Evolutionary conservation across 805 yeast species (phyloP), one percentile per base, ranked within the genome.

Genomic region (Candida khao-thaluensis): DNA sequence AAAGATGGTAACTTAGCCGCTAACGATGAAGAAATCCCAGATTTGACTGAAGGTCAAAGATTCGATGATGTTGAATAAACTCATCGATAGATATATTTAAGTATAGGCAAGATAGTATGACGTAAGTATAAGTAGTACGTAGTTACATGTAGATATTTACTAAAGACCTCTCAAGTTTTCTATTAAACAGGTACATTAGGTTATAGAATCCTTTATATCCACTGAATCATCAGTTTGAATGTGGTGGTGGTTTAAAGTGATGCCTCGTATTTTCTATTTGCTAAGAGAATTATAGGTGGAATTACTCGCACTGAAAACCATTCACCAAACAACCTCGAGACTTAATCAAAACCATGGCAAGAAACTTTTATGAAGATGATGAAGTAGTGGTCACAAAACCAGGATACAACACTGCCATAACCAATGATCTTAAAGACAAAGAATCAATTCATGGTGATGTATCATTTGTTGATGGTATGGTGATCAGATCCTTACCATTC

Each of bases 41-140:
- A 80, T 55, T 77, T 91, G 60, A 87, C 87, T 52, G 93, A 84
- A 62, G 95, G 91, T 59, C 95, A 86, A 76, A 86, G 78, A 66
- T 84, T 84, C 60, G 91, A 84, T 66, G 84, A 69, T 30, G 74
- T 69, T 45, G 74, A 69, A 56, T 69, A 69, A 53, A 34, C 39
- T 22, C 10, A n/a, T n/a, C n/a, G n/a, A n/a, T n/a, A n/a, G n/a
- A n/a, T n/a, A n/a, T n/a, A n/a, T n/a, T n/a, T n/a, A n/a, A n/a
- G n/a, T n/a, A n/a, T n/a, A n/a, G n/a, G n/a, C n/a, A n/a, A n/a
- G n/a, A n/a, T n/a, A n/a, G n/a, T n/a, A n/a, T n/a, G 23, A 29
- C 32, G 17, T 29, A 29, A 29, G 30, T 28, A 29, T 29, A 29
- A 29, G 17, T 17, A 28, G 40, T 37, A 37, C 18, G 18, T 37